These are phyloP conservation scores for Akebia trifoliata DNA, from an alignment of 164 flowering plant species.

Conservation along the genomic window DNA sequence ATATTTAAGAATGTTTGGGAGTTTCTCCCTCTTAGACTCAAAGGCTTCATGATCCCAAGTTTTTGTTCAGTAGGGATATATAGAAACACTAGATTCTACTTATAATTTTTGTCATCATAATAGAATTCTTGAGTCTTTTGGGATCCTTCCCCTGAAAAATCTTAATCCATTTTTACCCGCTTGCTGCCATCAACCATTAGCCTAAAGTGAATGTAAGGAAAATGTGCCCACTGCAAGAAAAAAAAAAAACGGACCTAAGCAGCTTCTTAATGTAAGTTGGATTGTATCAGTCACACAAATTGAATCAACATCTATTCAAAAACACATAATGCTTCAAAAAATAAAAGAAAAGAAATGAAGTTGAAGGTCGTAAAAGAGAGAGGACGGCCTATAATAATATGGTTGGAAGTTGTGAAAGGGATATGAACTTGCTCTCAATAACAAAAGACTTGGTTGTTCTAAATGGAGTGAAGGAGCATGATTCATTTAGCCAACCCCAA, in stretches of 20 bases:
- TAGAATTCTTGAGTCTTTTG: slow-evolving; percentile 23
- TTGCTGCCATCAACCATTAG: slow-evolving; percentile 31
- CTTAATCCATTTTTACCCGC: slow-evolving; percentile 24
- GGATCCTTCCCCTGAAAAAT: slow-evolving; percentile 19
- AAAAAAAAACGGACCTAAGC: slow-evolving; percentile 1
- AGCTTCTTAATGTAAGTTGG: neutral
- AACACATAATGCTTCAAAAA: too few species aligned
- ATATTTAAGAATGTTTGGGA: slow-evolving; percentile 5
- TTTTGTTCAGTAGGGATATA: neutral
- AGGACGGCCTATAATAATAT: too few species aligned
- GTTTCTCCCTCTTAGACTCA: slow-evolving; percentile 8
- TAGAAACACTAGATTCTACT: neutral
- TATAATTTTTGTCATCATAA: slow-evolving; percentile 1
- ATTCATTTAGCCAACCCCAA: too few species aligned
- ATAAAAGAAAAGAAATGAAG: too few species aligned
- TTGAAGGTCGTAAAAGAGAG: too few species aligned
- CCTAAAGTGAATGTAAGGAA: slow-evolving; percentile 47
- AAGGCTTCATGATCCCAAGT: slow-evolving; percentile 5
- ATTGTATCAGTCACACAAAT: too few species aligned
- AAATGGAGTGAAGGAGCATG: too few species aligned
- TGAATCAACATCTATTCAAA: too few species aligned
- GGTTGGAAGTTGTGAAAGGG: too few species aligned
- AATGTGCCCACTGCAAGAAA: slow-evolving; percentile 65
- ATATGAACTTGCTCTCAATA: too few species aligned
- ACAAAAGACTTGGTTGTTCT: too few species aligned